Evolutionary conservation across 345 rosid genomes (phyloP), one percentile per base, ranked within the genome.

Genomic region (Linum lewisii): DNA sequence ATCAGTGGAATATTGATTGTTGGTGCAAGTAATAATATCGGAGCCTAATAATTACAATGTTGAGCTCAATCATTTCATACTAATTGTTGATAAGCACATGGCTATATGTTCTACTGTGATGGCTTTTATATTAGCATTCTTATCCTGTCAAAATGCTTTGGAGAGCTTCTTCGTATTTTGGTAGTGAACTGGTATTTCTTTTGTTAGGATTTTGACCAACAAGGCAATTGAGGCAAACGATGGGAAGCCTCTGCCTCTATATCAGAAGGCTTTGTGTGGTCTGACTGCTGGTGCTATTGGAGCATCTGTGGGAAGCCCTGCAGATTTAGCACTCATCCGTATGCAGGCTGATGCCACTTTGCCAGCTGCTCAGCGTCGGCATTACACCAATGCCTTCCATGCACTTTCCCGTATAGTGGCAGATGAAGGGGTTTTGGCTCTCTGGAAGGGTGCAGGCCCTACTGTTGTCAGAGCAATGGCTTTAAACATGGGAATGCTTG

Each of bases 401-500:
- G 99, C 99, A 5, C 99, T 93, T 61, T 80, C 64, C 65, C 94
- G 96, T 26, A 93, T 93, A 45, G 66, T 62, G 24, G 72, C 83
- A 0, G 99, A 90, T 69, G 99, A 93, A 73, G 99, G 99, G 22
- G 83, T 93, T 72, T 64, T 89, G 70, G 95, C 99, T 3, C 97
- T 93, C 18, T 93, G 99, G 99, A 93, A 93, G 83, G 99, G 99
- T 47, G 96, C 97, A 59, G 99, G 97, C 21, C 99, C 99, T 1
- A 93, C 99, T 45, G 99, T 93, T 16, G 97, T 93, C 59, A 85
- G 99, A 71, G 99, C 99, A 10, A 93, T 93, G 99, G 99, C 99
- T 23, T 75, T 93, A 85, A 93, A 93, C 83, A 93, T 87, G 99
- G 99, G 99, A 59, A 90, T 93, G 99, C 99, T 89, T 82, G 99